Evolutionary conservation across 2,329 filamentous ascomycete genomes (phyloP).

Genomic region (Epichloe aotearoae): DNA sequence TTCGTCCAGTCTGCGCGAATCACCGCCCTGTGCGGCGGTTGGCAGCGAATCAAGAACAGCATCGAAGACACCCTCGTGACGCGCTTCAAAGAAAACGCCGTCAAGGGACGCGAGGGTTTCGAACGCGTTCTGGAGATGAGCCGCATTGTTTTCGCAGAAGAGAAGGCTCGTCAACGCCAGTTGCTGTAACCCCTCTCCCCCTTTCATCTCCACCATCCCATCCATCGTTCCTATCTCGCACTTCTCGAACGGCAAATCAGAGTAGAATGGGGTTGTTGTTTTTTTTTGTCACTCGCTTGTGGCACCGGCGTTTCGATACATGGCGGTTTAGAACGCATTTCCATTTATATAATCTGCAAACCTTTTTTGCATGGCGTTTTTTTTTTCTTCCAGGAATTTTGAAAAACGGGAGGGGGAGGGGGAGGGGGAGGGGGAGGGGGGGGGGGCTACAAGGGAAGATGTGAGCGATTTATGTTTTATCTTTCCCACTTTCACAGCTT

Average conservation of each 20-base stretch:
- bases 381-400: neutral
- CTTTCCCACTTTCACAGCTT: neutral
- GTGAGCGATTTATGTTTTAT: neutral
- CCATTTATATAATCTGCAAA: neutral
- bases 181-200: neutral
- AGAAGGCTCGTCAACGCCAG: slow-evolving; percentile 46
- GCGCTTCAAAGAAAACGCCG: slow-evolving; percentile 82
- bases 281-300: neutral
- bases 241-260: neutral
- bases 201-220: neutral
- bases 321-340: neutral
- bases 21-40: slow-evolving; percentile 87
- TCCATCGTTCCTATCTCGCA: neutral
- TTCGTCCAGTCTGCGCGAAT: slow-evolving; percentile 88
- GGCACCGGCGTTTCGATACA: neutral
- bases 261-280: neutral
- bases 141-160: slow-evolving; percentile 79
- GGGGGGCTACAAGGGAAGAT: neutral
- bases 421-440: too few species aligned
- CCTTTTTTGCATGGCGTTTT: slow-evolving; percentile 3
- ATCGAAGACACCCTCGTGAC: slow-evolving; percentile 88
- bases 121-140: slow-evolving; percentile 92
- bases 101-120: slow-evolving; percentile 84
- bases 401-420: neutral
- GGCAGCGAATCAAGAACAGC: slow-evolving; percentile 92